These are phyloP conservation scores for Paecilomyces formosus DNA, from an alignment of 2,329 filamentous ascomycete genomes.

Conservation along the genomic window DNA sequence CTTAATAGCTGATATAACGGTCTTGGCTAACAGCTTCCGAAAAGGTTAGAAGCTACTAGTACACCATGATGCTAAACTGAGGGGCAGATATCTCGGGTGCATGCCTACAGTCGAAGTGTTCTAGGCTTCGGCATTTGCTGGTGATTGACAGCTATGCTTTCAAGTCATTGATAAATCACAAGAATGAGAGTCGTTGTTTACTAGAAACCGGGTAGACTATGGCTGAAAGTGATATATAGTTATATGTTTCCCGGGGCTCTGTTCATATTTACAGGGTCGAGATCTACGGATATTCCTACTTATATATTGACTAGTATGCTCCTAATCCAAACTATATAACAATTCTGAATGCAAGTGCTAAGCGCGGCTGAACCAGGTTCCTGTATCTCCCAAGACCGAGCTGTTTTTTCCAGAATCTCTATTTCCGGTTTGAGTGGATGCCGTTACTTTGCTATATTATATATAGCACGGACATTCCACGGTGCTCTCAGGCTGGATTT, in stretches of 20 bases:
- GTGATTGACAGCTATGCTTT: not conserved
- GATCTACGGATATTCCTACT: too few species aligned
- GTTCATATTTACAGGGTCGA: not conserved
- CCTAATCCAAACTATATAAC: too few species aligned
- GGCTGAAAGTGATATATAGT: not conserved
- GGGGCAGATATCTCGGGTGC: not conserved
- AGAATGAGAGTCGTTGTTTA: not conserved
- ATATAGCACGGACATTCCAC: too few species aligned
- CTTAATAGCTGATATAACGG: too few species aligned
- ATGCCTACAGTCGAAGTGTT: not conserved
- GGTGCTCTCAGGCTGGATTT: not conserved
- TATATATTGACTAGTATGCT: too few species aligned
- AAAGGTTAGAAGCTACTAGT: not conserved
- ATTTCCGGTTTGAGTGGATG: not conserved
- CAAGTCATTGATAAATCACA: not conserved
- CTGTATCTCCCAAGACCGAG: too few species aligned
- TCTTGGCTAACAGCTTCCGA: not conserved
- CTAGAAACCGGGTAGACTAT: not conserved
- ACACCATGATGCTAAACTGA: not conserved
- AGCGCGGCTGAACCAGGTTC: too few species aligned
- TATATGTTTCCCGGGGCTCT: not conserved
- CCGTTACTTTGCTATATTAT: too few species aligned
- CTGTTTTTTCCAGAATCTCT: too few species aligned
- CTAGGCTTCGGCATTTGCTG: not conserved
- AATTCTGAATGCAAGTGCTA: too few species aligned